phyloP scores from a whole-genome alignment of 2,329 filamentous ascomycete genomes.

The Penicillium hesseltinei region DNA sequence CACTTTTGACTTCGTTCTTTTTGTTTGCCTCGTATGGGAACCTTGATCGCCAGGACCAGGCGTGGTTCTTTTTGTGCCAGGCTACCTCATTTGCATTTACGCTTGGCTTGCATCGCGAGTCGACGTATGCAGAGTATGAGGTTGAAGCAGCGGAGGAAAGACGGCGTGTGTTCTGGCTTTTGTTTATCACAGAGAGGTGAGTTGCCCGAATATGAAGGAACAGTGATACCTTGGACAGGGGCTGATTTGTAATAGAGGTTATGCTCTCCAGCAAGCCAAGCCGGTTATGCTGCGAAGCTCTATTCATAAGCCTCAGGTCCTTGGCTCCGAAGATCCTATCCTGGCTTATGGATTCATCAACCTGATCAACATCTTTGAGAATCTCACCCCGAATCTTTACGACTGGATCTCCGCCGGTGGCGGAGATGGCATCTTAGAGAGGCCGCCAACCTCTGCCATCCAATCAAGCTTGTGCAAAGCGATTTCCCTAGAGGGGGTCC shows the following conservation, averaged over 20 bases:
- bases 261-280: conserved; percentile 67
- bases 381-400: conserved; percentile 37
- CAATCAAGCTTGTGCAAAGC: conserved; percentile 55
- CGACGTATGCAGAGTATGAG: conserved; percentile 49
- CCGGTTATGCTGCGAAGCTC: conserved; percentile 69
- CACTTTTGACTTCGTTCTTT: conserved; percentile 70
- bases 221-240: not conserved
- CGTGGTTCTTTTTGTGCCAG: conserved; percentile 77
- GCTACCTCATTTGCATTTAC: conserved; percentile 63
- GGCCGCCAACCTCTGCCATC: conserved; percentile 41
- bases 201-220: conserved; percentile 10
- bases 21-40: conserved; percentile 71
- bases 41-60: conserved; percentile 69
- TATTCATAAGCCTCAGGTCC: conserved; percentile 60
- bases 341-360: conserved; percentile 43
- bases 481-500: conserved; percentile 54
- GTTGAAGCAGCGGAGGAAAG: conserved; percentile 61
- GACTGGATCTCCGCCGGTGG: conserved; percentile 40
- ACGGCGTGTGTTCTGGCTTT: conserved; percentile 69
- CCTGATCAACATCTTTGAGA: conserved; percentile 41
- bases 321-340: conserved; percentile 56
- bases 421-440: conserved; percentile 30
- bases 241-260: conserved; percentile 52
- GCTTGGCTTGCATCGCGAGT: conserved; percentile 45
- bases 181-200: conserved; percentile 69